Conservation (phyloP, 1,284 basidiomycete genomes). For the Ceratorhiza oryzae-sativae region DNA sequence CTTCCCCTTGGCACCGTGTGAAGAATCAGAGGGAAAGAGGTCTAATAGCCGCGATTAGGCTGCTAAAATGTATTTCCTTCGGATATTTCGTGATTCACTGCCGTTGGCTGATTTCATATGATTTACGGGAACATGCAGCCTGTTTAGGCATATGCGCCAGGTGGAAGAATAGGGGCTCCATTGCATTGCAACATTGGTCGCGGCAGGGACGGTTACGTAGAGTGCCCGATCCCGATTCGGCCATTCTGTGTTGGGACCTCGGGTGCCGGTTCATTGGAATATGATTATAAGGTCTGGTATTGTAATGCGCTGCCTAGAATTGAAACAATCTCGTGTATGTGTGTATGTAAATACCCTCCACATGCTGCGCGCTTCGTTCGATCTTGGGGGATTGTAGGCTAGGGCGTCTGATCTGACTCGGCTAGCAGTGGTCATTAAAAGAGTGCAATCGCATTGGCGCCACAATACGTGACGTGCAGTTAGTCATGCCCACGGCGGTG, state of each 20-base stretch:
- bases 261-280: neutral
- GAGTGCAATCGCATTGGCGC: too few relatives aligned
- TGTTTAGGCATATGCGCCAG: neutral
- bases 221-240: neutral
- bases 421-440: too few relatives aligned
- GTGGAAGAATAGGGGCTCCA: neutral
- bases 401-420: too few relatives aligned
- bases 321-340: neutral
- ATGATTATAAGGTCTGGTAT: neutral
- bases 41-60: too few relatives aligned
- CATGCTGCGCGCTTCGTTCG: neutral
- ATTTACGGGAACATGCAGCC: neutral
- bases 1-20: too few relatives aligned
- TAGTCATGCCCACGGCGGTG: neutral
- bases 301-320: neutral
- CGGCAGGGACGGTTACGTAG: neutral
- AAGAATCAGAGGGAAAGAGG: too few relatives aligned
- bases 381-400: neutral
- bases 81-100: too few relatives aligned
- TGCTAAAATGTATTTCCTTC: too few relatives aligned
- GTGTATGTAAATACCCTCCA: too few relatives aligned
- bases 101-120: neutral
- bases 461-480: neutral
- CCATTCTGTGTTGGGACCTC: neutral
- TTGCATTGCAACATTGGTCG: neutral